Base-by-base conservation (phyloP, 2,329 filamentous ascomycete genomes). In the Penicillium sp. region DNA sequence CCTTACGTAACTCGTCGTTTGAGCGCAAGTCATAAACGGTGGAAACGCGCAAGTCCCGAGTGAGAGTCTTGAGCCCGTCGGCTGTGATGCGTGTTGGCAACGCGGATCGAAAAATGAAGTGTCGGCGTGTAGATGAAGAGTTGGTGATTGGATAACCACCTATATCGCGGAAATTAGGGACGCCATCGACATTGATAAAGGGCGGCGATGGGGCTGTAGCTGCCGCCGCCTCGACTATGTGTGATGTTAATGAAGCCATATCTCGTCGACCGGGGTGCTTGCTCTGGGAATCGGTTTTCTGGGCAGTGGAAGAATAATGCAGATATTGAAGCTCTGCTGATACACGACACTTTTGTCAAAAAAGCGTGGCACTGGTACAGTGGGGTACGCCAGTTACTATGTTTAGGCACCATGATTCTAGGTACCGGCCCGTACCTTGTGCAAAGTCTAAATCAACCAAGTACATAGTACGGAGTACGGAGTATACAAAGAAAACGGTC, bases 11-110 rank as follows among this genome's bases (percentile, higher is more conserved):
- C 67, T 75, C 73, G 18, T 76, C 73, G 18, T 72, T 70, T 24
- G 83, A 87, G 55, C 89, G 81, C 9, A 91, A 76, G 73, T 91
- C 88, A 68, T 85, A 91, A 52, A 89, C 80, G 60, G 80, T 77
- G 23, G 75, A 79, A 62, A 93, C 82, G n/a, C 81, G 80, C 53
- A 90, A 74, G 5, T 69, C 63, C 28, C 75, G 52, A 57, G 65
- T 76, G 58, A 89, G 76, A 45, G 74, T 77, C 7, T 71, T 65
- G 6, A 83, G 71, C 16, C 85, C 85, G 23, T 77, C 72, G 24
- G 77, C 68, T 1, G 82, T 83, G 47, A 87, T 74, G 59, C 74
- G 73, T 30, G 81, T 83, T 16, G 87, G 86, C 61, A 90, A 87
- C 2, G 86, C 88, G 49, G 84, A 85, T 56, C 90, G 85, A 72